phyloP scores from a whole-genome alignment of 2,329 filamentous ascomycete genomes.

The Aspergillus alliaceus region DNA sequence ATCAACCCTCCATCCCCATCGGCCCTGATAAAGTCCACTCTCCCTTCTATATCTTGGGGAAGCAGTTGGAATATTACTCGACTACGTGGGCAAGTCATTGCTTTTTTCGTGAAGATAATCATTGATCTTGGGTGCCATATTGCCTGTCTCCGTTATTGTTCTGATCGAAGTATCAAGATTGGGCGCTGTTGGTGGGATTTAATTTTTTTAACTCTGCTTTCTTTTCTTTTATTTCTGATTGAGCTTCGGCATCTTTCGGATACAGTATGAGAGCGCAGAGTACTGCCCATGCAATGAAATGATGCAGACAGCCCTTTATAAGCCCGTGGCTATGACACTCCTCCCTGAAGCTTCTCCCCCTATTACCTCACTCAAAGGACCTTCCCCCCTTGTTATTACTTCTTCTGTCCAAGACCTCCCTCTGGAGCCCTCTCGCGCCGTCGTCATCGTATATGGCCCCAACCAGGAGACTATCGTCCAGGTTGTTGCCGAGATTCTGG shows the following conservation, averaged over 20 bases:
- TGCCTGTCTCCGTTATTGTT: neutral
- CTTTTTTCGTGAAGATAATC: neutral
- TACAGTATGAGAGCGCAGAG: constrained; percentile 29
- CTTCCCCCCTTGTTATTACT: constrained; percentile 13
- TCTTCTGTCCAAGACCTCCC: constrained; percentile 10
- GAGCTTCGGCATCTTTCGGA: neutral
- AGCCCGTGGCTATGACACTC: constrained; percentile 34
- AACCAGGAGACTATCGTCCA: constrained; percentile 74
- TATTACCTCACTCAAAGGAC: constrained; percentile 20
- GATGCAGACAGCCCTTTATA: constrained; percentile 34
- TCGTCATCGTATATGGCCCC: constrained; percentile 67
- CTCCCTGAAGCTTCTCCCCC: constrained; percentile 25
- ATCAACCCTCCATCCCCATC: neutral
- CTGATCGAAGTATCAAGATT: neutral
- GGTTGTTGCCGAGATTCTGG: constrained; percentile 75
- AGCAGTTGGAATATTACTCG: neutral
- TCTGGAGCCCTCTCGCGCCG: constrained; percentile 30
- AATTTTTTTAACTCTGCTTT: neutral
- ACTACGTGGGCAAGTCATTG: neutral
- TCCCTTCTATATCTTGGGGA: neutral
- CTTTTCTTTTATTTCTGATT: neutral
- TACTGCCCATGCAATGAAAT: constrained; percentile 30
- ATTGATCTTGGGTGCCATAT: neutral
- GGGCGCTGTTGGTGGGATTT: constrained; percentile 9
- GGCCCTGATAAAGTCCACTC: neutral